phyloP scores from a whole-genome alignment of 2,329 filamentous ascomycete genomes.

The Nemania sp. region DNA sequence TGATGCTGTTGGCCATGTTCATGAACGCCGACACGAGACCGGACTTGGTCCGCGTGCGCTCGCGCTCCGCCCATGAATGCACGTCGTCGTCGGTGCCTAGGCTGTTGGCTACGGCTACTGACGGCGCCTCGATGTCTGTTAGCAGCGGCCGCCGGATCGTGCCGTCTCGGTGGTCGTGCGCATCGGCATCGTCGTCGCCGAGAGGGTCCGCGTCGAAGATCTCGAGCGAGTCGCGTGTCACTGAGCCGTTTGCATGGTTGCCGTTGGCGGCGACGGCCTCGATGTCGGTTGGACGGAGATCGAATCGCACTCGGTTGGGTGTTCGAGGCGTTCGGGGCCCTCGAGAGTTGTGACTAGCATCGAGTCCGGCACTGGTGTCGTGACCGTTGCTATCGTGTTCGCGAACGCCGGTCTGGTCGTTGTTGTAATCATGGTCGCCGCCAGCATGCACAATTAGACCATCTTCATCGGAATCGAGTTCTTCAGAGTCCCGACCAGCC shows the following conservation, averaged over 20 bases:
- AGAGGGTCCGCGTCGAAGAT: constrained; percentile 41
- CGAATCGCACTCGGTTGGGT: constrained; percentile 68
- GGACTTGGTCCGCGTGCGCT: constrained; percentile 74
- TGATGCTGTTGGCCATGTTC: constrained; percentile 99
- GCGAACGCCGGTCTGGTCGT: constrained; percentile 10
- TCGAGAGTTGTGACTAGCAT: constrained; percentile 13
- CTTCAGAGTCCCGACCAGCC: constrained; percentile 35
- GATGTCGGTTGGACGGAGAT: constrained; percentile 43
- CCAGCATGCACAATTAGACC: constrained; percentile 36
- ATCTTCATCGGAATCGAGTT: constrained; percentile 30
- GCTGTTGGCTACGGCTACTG: constrained; percentile 66
- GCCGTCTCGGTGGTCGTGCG: constrained; percentile 22
- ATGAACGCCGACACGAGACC: constrained; percentile 88
- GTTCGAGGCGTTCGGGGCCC: constrained; percentile 54
- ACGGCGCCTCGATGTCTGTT: constrained; percentile 73
- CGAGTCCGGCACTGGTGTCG: constrained; percentile 5
- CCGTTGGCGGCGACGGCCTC: constrained; percentile 38
- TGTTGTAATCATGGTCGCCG: neutral
- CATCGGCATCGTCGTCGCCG: constrained; percentile 42
- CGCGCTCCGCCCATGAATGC: constrained; percentile 54
- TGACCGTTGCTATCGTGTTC: neutral
- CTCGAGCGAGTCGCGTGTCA: constrained; percentile 36
- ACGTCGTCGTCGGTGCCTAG: constrained; percentile 48
- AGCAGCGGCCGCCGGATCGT: constrained; percentile 64
- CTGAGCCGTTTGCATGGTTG: neutral